phyloP scores from a whole-genome alignment of 345 rosid genomes.

The Salix udensis region DNA sequence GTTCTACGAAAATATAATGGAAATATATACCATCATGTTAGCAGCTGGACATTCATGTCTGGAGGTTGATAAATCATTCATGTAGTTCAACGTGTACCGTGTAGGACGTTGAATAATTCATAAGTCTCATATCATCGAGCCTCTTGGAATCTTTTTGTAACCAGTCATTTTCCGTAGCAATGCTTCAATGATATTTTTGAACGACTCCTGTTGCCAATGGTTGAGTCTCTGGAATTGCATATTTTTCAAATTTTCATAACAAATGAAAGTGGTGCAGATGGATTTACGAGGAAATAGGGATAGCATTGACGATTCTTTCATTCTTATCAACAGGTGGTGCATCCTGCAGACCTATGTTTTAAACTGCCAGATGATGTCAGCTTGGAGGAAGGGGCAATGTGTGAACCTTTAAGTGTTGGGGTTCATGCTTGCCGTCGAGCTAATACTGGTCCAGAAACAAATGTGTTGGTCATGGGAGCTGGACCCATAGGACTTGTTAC shows the following conservation, averaged over 20 bases:
- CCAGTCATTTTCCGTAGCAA: neutral
- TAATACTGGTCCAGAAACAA: conserved; percentile 63
- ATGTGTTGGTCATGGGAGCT: conserved; percentile 69
- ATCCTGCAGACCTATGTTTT: conserved; percentile 85
- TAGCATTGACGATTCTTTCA: no score
- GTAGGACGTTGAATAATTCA: neutral
- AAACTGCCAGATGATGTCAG: conserved; percentile 85
- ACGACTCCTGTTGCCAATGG: neutral
- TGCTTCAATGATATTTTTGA: neutral
- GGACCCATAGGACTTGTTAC: conserved; percentile 97
- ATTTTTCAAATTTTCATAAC: neutral
- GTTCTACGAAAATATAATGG: neutral
- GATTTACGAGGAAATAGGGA: neutral
- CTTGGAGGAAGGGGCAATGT: conserved; percentile 97
- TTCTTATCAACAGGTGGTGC: conserved; percentile 53
- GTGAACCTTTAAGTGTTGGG: conserved; percentile 91
- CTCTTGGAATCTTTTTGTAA: neutral
- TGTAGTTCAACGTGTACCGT: neutral
- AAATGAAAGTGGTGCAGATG: neutral
- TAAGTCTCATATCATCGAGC: neutral
- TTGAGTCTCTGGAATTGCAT: neutral
- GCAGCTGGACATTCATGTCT: neutral
- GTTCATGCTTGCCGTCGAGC: conserved; percentile 95
- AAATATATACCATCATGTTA: neutral
- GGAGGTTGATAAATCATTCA: neutral